Conservation (phyloP, 768 basidiomycete genomes). For the Boletales sp. region DNA sequence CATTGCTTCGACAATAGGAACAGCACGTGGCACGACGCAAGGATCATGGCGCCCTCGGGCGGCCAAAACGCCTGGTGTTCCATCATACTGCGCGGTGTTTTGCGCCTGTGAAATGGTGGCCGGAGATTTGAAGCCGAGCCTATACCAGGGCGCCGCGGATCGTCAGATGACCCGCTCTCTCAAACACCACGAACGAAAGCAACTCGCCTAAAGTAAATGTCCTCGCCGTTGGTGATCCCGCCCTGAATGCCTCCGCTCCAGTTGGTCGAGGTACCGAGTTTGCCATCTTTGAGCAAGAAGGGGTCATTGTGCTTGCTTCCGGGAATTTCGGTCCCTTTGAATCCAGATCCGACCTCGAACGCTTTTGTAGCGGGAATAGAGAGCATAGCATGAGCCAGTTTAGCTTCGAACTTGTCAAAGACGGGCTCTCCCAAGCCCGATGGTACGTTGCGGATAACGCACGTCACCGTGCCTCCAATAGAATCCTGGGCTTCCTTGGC, state of each 20-base stretch:
- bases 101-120: conserved; percentile 96
- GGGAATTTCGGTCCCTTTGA: conserved; percentile 89
- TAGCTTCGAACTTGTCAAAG: conserved; percentile 98
- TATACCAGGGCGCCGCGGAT: conserved; percentile 28
- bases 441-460: conserved; percentile 89
- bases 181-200: neutral
- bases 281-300: conserved; percentile 69
- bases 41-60: conserved; percentile 95
- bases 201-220: conserved; percentile 91
- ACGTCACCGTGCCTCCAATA: conserved; percentile 97
- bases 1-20: conserved; percentile 99
- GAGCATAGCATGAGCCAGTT: conserved; percentile 95
- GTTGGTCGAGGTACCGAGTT: conserved; percentile 83
- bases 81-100: conserved; percentile 89
- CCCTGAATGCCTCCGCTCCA: conserved; percentile 98
- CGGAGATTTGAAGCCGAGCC: conserved; percentile 96
- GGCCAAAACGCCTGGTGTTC: conserved; percentile 81
- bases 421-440: conserved; percentile 94
- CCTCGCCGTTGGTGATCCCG: conserved; percentile 95
- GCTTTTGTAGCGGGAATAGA: conserved; percentile 98
- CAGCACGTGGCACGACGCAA: conserved; percentile 94
- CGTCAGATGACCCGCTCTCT: conserved; percentile 5
- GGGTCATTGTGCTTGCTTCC: conserved; percentile 93
- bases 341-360: conserved; percentile 97
- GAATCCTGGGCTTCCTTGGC: conserved; percentile 91